Conservation (phyloP, 2,329 filamentous ascomycete species). For the Ceratocystis diversiconidia region DNA sequence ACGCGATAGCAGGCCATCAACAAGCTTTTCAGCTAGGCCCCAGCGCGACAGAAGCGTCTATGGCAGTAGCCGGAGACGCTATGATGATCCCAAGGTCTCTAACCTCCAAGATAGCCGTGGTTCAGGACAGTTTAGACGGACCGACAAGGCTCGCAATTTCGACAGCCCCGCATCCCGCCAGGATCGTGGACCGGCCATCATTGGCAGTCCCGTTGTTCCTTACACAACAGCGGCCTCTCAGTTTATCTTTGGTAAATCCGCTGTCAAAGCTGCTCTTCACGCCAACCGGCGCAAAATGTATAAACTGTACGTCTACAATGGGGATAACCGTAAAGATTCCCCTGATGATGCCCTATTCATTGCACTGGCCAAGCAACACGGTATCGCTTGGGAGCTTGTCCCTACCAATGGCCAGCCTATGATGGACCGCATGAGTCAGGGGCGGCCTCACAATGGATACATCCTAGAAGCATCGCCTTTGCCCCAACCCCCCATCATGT, state of each 20-base stretch:
- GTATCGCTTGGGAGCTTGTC: constrained; percentile 45
- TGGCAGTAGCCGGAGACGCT: not conserved
- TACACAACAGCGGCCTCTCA: constrained; percentile 79
- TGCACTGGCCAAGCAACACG: constrained; percentile 33
- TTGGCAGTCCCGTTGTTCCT: constrained; percentile 16
- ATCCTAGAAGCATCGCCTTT: constrained; percentile 77
- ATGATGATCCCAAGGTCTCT: not conserved
- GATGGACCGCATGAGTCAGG: constrained; percentile 70
- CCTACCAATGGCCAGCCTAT: constrained; percentile 47
- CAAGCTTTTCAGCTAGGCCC: not conserved
- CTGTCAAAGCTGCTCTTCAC: constrained; percentile 65
- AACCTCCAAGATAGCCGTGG: not conserved
- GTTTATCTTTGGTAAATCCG: constrained; percentile 74
- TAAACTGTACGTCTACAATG: constrained; percentile 63
- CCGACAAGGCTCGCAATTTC: not conserved
- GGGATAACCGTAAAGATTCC: constrained; percentile 38
- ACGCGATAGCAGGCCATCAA: not conserved
- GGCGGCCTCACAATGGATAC: constrained; percentile 78
- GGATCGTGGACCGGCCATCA: constrained; percentile 1
- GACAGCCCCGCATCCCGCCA: not conserved
- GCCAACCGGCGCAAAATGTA: constrained; percentile 57
- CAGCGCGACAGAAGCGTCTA: not conserved
- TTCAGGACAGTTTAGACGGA: not conserved
- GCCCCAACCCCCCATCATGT: constrained; percentile 52
- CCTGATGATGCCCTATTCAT: constrained; percentile 33